phyloP scores from a whole-genome alignment of 768 basidiomycete species.

The Hemileccinum impolitum region DNA sequence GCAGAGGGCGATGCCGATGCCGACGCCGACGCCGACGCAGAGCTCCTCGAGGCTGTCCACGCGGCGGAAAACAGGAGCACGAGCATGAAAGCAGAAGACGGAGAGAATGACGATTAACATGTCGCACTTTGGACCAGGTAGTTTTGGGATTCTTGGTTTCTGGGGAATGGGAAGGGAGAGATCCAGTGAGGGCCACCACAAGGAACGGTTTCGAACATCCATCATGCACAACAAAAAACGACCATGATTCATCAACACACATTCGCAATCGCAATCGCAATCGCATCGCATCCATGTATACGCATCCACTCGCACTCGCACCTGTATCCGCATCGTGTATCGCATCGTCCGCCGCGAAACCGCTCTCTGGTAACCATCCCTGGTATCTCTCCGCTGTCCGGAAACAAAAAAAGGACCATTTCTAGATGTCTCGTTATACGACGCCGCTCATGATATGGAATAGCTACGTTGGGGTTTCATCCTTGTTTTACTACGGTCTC shows the following conservation, averaged over 20 bases:
- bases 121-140: not conserved
- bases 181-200: not conserved
- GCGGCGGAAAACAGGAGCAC: conserved; percentile 45
- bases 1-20: conserved; percentile 38
- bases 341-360: conserved; percentile 1
- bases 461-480: conserved; percentile 7
- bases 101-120: conserved; percentile 20
- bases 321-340: not conserved
- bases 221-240: not conserved
- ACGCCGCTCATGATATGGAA: conserved; percentile 14
- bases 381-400: conserved; percentile 14
- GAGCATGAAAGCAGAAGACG: conserved; percentile 29
- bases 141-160: conserved; percentile 7
- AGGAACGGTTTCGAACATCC: conserved; percentile 5
- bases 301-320: conserved; percentile 1
- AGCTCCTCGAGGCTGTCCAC: conserved; percentile 50
- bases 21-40: conserved; percentile 39
- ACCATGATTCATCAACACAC: conserved; percentile 2
- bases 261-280: not conserved
- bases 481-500: conserved; percentile 10
- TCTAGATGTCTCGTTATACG: conserved; percentile 10
- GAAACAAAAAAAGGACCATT: not conserved
- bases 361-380: not conserved
- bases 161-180: conserved; percentile 16
- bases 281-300: conserved; percentile 5